These are phyloP conservation scores for Penicillium sp. DNA, from an alignment of 2,329 filamentous ascomycete species.

Conservation along the genomic window DNA sequence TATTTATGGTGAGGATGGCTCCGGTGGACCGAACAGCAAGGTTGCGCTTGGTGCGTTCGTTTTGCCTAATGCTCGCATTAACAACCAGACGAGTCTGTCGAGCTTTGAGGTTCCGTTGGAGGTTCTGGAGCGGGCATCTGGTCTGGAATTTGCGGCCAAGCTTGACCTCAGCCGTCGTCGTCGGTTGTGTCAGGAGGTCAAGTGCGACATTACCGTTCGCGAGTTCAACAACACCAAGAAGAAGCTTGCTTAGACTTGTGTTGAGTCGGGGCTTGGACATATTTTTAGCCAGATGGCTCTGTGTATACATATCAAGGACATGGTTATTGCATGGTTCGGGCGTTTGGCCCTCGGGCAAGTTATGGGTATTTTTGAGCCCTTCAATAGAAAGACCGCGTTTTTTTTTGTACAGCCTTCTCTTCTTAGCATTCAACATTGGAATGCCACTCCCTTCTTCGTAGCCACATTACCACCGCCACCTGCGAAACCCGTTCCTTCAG, in stretches of 20 bases:
- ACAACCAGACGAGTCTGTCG: constrained; percentile 79
- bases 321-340: constrained; percentile 25
- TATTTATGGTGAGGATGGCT: constrained; percentile 88
- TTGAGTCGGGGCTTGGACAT: not conserved
- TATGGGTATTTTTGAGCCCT: constrained; percentile 1
- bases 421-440: constrained; percentile 65
- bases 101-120: constrained; percentile 97
- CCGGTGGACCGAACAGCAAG: constrained; percentile 57
- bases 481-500: constrained; percentile 90
- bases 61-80: constrained; percentile 84
- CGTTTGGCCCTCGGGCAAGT: constrained; percentile 13
- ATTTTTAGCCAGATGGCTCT: constrained; percentile 9
- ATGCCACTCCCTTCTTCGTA: constrained; percentile 74
- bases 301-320: constrained; percentile 25
- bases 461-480: constrained; percentile 82
- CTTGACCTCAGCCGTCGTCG: constrained; percentile 72
- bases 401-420: not conserved
- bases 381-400: not conserved
- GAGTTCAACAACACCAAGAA: constrained; percentile 69
- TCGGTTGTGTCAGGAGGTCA: constrained; percentile 81
- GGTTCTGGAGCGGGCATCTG: constrained; percentile 86
- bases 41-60: constrained; percentile 94
- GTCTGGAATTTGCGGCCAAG: constrained; percentile 84
- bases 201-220: constrained; percentile 77
- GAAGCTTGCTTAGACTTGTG: constrained; percentile 16